Percentiles rank a stretch among this genome's conserved stretches.
Conservation (phyloP, 108 stramenopile species). For the Nitzschia palea region DNA sequence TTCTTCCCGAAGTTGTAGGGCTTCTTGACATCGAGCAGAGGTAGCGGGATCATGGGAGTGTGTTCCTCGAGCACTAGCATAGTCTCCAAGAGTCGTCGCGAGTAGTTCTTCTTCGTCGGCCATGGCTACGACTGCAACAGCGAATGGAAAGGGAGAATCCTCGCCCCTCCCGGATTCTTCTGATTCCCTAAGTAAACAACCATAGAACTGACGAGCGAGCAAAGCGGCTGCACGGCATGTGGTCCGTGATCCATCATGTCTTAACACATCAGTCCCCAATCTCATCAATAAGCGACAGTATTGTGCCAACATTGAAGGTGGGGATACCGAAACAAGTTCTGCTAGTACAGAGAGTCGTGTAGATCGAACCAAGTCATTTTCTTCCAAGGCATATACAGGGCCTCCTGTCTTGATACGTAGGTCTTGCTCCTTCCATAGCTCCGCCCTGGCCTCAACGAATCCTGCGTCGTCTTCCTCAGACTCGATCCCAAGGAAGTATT, state of each 20-base stretch:
- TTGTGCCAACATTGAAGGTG: constrained; percentile 35
- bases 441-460: not conserved
- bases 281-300: constrained; percentile 42
- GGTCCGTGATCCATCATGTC: constrained; percentile 57
- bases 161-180: constrained; percentile 2
- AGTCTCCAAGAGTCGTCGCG: constrained; percentile 23
- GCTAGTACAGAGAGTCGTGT: constrained; percentile 53
- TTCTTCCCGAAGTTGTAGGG: constrained; percentile 44
- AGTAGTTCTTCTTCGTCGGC: constrained; percentile 46
- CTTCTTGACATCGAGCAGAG: constrained; percentile 65
- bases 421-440: constrained; percentile 44
- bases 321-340: constrained; percentile 51
- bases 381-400: constrained; percentile 72
- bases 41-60: constrained; percentile 43
- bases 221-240: constrained; percentile 68
- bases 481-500: constrained; percentile 45
- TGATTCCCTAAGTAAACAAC: constrained; percentile 45
- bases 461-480: constrained; percentile 22
- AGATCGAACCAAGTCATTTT: constrained; percentile 66
- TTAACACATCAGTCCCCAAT: constrained; percentile 38
- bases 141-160: constrained; percentile 26
- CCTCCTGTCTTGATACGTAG: constrained; percentile 76
- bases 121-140: constrained; percentile 44
- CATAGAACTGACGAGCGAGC: constrained; percentile 63
- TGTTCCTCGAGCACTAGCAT: not conserved